Conservation (phyloP, 148 eudicot genomes). For the Rhododendron simsii region DNA sequence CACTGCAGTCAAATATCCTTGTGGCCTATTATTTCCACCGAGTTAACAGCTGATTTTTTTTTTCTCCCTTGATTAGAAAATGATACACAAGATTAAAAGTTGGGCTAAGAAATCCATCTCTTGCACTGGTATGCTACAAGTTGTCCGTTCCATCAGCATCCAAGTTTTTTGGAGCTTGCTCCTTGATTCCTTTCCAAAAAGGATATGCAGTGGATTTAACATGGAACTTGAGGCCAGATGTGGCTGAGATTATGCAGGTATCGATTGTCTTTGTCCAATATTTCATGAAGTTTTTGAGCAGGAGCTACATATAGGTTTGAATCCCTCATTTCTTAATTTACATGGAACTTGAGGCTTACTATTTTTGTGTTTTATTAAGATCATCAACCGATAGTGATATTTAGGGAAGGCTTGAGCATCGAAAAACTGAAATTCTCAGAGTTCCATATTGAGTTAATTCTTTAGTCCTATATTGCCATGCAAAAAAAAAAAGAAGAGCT, state of each 20-base stretch:
- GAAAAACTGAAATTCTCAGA: not conserved
- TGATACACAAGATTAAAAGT: no score
- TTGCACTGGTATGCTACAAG: no score
- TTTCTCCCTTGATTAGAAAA: no score
- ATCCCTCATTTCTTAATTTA: not conserved
- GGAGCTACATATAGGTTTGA: not conserved
- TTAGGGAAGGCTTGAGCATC: not conserved
- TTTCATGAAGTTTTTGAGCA: not conserved
- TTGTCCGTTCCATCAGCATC: no score
- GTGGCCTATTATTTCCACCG: no score
- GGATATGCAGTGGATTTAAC: no score
- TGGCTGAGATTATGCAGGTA: slow-evolving; percentile 98
- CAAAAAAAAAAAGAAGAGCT: not conserved
- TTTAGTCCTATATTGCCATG: not conserved
- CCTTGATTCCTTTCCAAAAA: no score
- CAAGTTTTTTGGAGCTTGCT: no score
- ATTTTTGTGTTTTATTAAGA: not conserved
- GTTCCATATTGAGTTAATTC: not conserved
- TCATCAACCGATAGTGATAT: not conserved
- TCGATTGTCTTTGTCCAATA: not conserved
- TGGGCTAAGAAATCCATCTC: no score
- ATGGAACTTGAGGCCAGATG: slow-evolving; percentile 50
- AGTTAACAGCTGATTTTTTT: no score
- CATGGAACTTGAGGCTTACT: slow-evolving; percentile 3
- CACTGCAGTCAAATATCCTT: no score